Evolutionary conservation across 495 filamentous ascomycete genomes (phyloP).

Genomic region (Xylaria venustula): DNA sequence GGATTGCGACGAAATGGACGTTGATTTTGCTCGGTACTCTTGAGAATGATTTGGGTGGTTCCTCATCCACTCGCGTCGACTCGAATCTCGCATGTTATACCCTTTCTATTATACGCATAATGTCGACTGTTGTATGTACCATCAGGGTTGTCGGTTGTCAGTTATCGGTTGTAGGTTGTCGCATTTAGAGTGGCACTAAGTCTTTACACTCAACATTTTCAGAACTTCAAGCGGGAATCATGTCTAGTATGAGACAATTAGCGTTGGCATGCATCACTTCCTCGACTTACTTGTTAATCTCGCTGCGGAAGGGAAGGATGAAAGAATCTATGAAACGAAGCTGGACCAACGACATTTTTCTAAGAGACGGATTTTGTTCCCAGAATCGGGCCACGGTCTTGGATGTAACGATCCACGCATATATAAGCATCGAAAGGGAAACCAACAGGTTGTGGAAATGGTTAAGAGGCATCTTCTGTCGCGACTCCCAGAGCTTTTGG

Average conservation of each 20-base stretch:
- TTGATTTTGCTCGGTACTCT: slow-evolving; percentile 1
- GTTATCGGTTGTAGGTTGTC: too few relatives aligned
- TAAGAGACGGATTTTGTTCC: not conserved
- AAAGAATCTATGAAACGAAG: not conserved
- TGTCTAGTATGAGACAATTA: not conserved
- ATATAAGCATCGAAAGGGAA: not conserved
- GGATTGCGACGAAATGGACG: slow-evolving; percentile 26
- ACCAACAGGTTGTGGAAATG: not conserved
- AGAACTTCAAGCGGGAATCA: not conserved
- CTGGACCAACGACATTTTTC: not conserved
- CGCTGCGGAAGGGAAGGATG: not conserved
- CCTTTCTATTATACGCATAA: not conserved
- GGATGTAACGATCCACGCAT: not conserved
- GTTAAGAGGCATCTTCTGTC: not conserved
- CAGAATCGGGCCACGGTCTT: not conserved
- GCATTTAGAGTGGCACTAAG: slow-evolving; percentile 11
- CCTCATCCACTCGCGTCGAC: not conserved
- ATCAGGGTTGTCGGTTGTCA: slow-evolving; percentile 4
- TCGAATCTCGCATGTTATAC: slow-evolving; percentile 9
- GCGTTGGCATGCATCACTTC: not conserved
- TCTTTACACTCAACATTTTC: not conserved
- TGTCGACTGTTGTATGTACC: not conserved
- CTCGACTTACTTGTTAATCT: not conserved
- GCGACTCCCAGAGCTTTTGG: not conserved
- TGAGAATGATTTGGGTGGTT: not conserved